Evolutionary conservation across 371 early-diverging fungal species (phyloP), one percentile per base, ranked within the genome.

Genomic region (Saksenaea oblongispora): DNA sequence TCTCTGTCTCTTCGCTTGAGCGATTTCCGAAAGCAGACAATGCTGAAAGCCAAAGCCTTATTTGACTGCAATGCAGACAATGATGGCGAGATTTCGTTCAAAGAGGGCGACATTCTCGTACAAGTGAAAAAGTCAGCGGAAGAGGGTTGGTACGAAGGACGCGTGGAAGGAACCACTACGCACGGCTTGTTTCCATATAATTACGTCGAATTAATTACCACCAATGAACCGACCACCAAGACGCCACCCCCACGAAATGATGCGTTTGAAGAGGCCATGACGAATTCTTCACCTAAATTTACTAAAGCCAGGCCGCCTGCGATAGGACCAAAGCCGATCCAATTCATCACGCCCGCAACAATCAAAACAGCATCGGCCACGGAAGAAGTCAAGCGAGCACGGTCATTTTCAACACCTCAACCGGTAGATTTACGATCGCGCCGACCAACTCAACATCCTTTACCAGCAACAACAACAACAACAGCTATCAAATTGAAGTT

Each of bases 51-150:
- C 44, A 79, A 74, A 31, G 89, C 89, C 22, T 56, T 86, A n/a
- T 89, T 75, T 70, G 84, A 87, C 60, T 89, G 89, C 58, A 65
- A 70, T 42, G 89, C 84, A 5, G 89, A 89, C 58, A 84, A 85
- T 36, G 72, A 73, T 24, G 80, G 77, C 5, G 89, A 89, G 60
- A 70, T 89, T 51, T 76, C 87, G 0, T 89, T 89, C 61, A 67
- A 64, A 35, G 82, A 83, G 59, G 87, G 87, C 15, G 86, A 83
- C 57, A 76, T 82, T 60, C 53, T 89, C 1, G 67, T 81, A 5
- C 82, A 87, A 69, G 86, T 86, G 8, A 70, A 61, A 7, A 65
- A 74, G 54, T 80, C 87, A 4, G 70, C 69, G n/a, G 87, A 87
- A 63, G 80, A 82, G 11, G 87, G 84, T 42, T 87, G 87, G 87